Evolutionary conservation across 2,329 filamentous ascomycete genomes (phyloP).

Genomic region (Talaromyces amestolkiae): DNA sequence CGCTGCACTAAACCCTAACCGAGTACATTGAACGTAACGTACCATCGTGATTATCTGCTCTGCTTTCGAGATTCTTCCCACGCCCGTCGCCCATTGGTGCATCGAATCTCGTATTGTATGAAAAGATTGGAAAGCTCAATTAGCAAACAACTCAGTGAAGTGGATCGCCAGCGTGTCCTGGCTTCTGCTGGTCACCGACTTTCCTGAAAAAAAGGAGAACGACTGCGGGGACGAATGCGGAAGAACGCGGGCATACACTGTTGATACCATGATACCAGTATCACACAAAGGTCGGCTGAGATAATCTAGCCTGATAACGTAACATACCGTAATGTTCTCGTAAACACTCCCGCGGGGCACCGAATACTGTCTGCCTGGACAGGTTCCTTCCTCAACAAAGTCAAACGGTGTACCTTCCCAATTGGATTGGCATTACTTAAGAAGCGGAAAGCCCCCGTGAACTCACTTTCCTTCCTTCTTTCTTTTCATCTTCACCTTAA

Average conservation of each 20-base stretch:
- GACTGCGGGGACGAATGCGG: slow-evolving; percentile 6
- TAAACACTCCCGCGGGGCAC: background rate
- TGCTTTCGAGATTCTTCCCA: background rate
- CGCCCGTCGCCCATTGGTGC: background rate
- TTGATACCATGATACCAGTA: background rate
- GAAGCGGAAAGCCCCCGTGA: background rate
- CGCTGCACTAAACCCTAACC: slow-evolving; percentile 7
- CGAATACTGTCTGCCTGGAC: background rate
- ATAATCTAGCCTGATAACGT: slow-evolving; percentile 1
- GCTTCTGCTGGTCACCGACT: slow-evolving; percentile 1
- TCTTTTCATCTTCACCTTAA: background rate
- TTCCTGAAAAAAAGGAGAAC: background rate
- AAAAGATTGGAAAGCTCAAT: background rate
- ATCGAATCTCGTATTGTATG: background rate
- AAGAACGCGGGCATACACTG: slow-evolving; percentile 3
- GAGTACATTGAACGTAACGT: background rate
- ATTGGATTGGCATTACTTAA: background rate
- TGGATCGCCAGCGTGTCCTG: background rate
- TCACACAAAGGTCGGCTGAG: background rate
- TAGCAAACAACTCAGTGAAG: background rate
- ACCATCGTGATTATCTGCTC: background rate
- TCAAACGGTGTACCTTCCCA: background rate
- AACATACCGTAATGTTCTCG: background rate
- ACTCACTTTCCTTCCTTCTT: background rate
- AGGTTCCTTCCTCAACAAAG: background rate